Base-by-base conservation (phyloP, 768 basidiomycete genomes). In the Lactarius psammicola region DNA sequence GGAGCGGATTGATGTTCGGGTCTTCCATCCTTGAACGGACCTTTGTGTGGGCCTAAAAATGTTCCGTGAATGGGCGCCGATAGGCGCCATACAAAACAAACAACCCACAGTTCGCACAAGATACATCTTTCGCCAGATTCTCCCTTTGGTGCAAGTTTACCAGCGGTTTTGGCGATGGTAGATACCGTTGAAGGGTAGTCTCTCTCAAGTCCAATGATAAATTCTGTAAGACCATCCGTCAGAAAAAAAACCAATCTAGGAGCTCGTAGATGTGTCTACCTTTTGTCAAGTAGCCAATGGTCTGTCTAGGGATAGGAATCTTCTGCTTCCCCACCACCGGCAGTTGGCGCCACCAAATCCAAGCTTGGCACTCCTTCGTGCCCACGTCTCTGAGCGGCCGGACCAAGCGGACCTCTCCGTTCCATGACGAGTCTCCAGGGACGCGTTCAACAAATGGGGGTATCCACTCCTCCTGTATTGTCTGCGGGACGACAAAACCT, bases 151-250 rank as follows among this genome's bases (percentile, higher is more conserved):
- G 85, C 81, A 31, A 94, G 75, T 75, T 94, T 94, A 6, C 81
- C 86, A 71, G 89, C 91, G 1, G 92, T 94, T 40, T 89, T 84
- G 28, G 86, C 86, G 58, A 94, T 89, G 0, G 92, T 86, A 9
- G 90, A 92, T 13, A 94, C 92, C 0, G 92, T 94, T 0, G 92
- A 91, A 4, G 92, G 92, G 73, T 89, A 94, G 73, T 93, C 87
- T 59, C 82, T 84, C 75, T 94, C 92, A 33, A 94, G 73, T 2
- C 90, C 87, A 23, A 88, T 76, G 63, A 94, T 90, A 70, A 94
- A 94, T 73, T 87, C 92, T 92, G 63, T 13, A 11, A 18, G 13
- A 2, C 26, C 3, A 6, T 26, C 34, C 38, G 31, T 62, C 28
- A 10, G 59, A 31, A 1, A 31, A 61, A 30, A n/a, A 18, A 42